Evolutionary conservation across 202 grass and related monocot genomes (phyloP).

Genomic region (Zoysia matrella): DNA sequence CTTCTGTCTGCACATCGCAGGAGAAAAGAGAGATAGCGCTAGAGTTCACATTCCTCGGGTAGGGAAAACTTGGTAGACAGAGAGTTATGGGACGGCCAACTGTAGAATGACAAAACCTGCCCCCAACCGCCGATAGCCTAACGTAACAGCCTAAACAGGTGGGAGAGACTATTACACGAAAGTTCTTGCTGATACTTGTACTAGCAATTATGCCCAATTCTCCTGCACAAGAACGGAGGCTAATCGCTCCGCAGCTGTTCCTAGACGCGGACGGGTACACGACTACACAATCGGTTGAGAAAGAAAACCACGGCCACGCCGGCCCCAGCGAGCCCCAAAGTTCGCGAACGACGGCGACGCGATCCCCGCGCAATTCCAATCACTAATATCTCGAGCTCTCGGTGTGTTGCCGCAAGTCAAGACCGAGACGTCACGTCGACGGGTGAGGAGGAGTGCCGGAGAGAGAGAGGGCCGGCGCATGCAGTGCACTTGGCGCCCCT

Average conservation of each 20-base stretch:
- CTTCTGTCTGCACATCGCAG: conserved; percentile 3
- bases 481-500: conserved; percentile 37
- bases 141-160: too few relatives aligned
- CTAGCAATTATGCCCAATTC: background rate
- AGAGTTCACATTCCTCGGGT: conserved; percentile 20
- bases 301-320: background rate
- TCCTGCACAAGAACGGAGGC: background rate
- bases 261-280: background rate
- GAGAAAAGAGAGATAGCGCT: background rate
- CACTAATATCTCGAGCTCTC: background rate
- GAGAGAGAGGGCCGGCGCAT: background rate
- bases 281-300: background rate
- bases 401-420: conserved; percentile 16
- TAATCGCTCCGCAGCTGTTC: background rate
- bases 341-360: conserved; percentile 7
- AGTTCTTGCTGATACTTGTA: too few relatives aligned
- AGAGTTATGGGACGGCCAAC: background rate
- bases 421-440: conserved; percentile 45
- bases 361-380: background rate
- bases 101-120: background rate
- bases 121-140: too few relatives aligned
- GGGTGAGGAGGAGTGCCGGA: background rate
- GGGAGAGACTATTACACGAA: too few relatives aligned
- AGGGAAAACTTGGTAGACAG: background rate
- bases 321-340: background rate